Conservation (phyloP, 495 filamentous ascomycete species). For the Podospora pseudocomata region DNA sequence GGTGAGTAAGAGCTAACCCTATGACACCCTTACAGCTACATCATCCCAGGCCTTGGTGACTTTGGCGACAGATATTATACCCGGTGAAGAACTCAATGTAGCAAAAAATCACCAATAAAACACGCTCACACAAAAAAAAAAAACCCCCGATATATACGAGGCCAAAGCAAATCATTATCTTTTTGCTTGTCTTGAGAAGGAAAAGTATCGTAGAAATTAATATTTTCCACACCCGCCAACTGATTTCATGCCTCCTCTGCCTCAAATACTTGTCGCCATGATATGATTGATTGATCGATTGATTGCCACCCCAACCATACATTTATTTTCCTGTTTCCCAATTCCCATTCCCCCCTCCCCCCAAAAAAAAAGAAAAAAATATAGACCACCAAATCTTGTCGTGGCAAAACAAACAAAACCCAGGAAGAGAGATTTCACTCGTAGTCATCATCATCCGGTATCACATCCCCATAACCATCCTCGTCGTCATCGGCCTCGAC, state of each 20-base stretch:
- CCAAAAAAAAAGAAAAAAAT: background rate
- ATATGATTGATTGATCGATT: background rate
- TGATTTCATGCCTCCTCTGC: background rate
- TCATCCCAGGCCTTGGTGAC: slow-evolving; percentile 90
- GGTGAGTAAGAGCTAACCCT: background rate
- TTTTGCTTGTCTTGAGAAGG: background rate
- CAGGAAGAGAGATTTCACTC: slow-evolving; percentile 16
- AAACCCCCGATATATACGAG: background rate
- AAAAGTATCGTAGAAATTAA: background rate
- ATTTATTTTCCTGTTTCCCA: background rate
- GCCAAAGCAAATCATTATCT: background rate
- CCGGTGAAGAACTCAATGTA: slow-evolving; percentile 47
- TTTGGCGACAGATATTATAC: slow-evolving; percentile 98
- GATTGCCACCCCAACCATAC: no score
- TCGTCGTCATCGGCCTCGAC: slow-evolving; percentile 45
- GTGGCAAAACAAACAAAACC: background rate
- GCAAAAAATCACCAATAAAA: background rate
- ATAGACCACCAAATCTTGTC: background rate
- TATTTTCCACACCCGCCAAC: background rate
- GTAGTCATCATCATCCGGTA: slow-evolving; percentile 45
- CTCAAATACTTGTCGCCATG: background rate
- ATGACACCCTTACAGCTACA: slow-evolving; percentile 62
- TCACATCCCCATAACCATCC: slow-evolving; percentile 40
- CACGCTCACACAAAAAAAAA: background rate
- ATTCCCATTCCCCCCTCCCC: background rate